These are phyloP conservation scores for Knoxdaviesia proteae DNA, from an alignment of 2,329 filamentous ascomycete species.

Conservation along the genomic window DNA sequence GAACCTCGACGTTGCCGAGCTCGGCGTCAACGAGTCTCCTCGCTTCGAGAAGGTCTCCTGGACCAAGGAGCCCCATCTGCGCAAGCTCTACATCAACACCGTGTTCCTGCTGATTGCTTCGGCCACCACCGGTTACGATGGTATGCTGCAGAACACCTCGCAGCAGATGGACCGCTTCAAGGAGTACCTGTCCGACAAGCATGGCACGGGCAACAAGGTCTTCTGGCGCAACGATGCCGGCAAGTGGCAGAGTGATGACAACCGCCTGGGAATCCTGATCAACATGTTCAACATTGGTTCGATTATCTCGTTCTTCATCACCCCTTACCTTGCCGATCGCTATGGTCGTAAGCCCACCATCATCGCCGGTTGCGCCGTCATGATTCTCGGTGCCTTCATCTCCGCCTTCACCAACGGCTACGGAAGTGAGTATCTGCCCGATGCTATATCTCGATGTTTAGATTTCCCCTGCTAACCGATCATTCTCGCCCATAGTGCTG, in stretches of 20 bases:
- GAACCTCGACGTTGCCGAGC: conserved; percentile 17
- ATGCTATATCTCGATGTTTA: not conserved
- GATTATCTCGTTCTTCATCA: conserved; percentile 23
- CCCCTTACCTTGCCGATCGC: conserved; percentile 22
- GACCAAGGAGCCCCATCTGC: conserved; percentile 33
- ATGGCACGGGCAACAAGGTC: conserved; percentile 6
- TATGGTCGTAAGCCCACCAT: conserved; percentile 23
- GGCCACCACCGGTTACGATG: conserved; percentile 41
- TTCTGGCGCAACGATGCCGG: conserved; percentile 1
- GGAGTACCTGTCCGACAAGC: conserved; percentile 22
- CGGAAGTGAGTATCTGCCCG: conserved; percentile 14
- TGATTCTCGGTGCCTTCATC: conserved; percentile 21
- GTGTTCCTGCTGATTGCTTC: conserved; percentile 36
- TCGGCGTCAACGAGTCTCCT: conserved; percentile 16
- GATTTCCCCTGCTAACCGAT: not conserved
- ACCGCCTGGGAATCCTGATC: conserved; percentile 25
- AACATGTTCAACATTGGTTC: conserved; percentile 31
- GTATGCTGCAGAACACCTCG: conserved; percentile 37
- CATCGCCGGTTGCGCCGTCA: conserved; percentile 20
- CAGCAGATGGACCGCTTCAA: conserved; percentile 35
- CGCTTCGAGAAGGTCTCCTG: conserved; percentile 33
- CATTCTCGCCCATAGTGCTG: conserved; percentile 11
- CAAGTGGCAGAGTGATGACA: conserved; percentile 10
- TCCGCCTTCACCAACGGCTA: conserved; percentile 21
- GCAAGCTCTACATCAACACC: conserved; percentile 31